Evolutionary conservation across 495 filamentous ascomycete genomes (phyloP), one percentile per base, ranked within the genome.

Genomic region (Neurospora sp.): DNA sequence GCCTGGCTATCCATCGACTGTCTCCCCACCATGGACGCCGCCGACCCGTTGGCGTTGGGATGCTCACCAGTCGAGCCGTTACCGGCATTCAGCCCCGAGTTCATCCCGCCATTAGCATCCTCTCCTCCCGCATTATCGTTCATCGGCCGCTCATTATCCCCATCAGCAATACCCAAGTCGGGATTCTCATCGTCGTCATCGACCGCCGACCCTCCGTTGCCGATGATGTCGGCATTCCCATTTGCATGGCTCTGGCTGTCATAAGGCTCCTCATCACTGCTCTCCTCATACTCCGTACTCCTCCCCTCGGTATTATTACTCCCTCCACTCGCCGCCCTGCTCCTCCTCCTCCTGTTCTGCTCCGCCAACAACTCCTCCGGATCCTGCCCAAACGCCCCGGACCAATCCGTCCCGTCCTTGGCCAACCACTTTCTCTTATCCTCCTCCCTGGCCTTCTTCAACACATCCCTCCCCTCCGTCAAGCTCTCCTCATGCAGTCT

Each of bases 331-430:
- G 11, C 81, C 48, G 85, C 81, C 31, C 83, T 78, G 40, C 84
- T 80, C 34, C 83, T 78, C 31, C 28, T 40, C 40, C 69, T 24
- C 15, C 81, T n/a, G 7, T n/a, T 42, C 79, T 75, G 48, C 62
- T 70, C 21, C 38, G 48, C 70, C 76, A 83, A 73, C 24, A 84
- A 13, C 24, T 81, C 76, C 7, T 79, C 80, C 0, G 91, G 90
- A 76, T 94, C 88, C 72, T 89, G 79, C 0, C 88, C 85, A 72
- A 98, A 97, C 1, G 94, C 92, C n/a, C 92, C 93, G 48, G 86
- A 90, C 95, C 94, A 97, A 80, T 97, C 93, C 21, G 89, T 89
- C 5, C 95, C 95, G 71, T 92, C 89, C 77, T 90, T 91, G 40
- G 89, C 86, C 24, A 97, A 83, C 92, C 95, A 97, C 74, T 87